Evolutionary conservation across 495 filamentous ascomycete species (phyloP), one percentile per base, ranked within the genome.

Genomic region (Pyronema domesticum): DNA sequence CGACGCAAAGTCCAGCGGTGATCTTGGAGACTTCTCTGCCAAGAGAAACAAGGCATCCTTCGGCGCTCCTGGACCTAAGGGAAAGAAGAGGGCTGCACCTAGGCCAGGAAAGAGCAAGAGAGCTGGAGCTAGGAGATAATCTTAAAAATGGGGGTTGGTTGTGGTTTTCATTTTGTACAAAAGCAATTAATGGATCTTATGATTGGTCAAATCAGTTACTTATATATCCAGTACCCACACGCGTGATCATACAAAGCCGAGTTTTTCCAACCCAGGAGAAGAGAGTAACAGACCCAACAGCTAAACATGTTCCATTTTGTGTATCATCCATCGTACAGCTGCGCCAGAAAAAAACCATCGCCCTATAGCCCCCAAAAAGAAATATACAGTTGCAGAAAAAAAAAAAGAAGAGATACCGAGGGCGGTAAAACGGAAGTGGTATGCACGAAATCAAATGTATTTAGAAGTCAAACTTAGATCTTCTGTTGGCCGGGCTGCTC

Each of bases 11-110:
- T 86, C 80, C 52, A 85, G 76, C 47, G 80, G 75, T 53, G 93
- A 96, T 70, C 61, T 93, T 65, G 77, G 77, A 57, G 76, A 74
- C 6, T 95, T 89, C 72, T 87, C 78, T 44, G 73, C 67, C 17
- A 86, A 80, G 76, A 82, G 81, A 74, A 93, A 94, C 83, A 95
- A 94, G 74, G 68, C 68, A 51, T 63, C 66, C 34, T 75, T 72
- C 56, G 71, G 68, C 19, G 61, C 54, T 14, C 53, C 72, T 9
- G 74, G 76, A 10, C 15, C 36, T 8, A 57, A 60, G 43, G 46
- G 40, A 11, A 62, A 62, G 54, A 66, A 65, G 59, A 55, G 34
- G 52, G 23, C 30, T 14, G 50, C 55, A 17, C 36, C 43, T 67
- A 73, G 81, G 51, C 73, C 74, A 15, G 82, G 82, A 10, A 86